A percentile compares a stretch with the other conserved stretches of the same genome.
Evolutionary conservation across 2,329 filamentous ascomycete genomes (phyloP).

Genomic region (Ilyonectria destructans): DNA sequence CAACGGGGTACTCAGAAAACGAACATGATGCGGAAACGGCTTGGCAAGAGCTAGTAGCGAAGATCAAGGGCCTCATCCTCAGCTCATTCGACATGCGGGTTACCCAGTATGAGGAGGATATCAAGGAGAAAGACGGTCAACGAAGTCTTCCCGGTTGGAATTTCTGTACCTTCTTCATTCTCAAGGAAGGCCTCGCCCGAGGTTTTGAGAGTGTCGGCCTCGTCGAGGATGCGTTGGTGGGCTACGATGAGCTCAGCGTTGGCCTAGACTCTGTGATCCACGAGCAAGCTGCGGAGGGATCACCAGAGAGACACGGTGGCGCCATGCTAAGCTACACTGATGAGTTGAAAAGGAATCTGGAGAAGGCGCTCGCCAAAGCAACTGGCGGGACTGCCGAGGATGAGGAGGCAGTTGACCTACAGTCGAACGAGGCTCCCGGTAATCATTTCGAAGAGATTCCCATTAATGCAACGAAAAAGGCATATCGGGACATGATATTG

Average conservation of each 20-base stretch:
- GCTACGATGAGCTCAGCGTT: constrained; percentile 93
- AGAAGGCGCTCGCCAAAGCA: constrained; percentile 64
- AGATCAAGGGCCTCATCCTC: constrained; percentile 90
- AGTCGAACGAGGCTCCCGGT: constrained; percentile 58
- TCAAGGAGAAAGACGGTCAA: constrained; percentile 93
- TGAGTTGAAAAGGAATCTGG: constrained; percentile 76
- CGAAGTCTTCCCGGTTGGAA: constrained; percentile 95
- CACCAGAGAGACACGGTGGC: constrained; percentile 78
- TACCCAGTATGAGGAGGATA: constrained; percentile 96
- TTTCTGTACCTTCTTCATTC: constrained; percentile 98
- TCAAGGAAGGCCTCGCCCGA: constrained; percentile 94
- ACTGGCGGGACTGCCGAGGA: constrained; percentile 53
- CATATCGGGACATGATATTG: constrained; percentile 92
- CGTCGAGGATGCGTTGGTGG: constrained; percentile 93
- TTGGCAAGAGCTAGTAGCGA: constrained; percentile 87
- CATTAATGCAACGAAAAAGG: constrained; percentile 78
- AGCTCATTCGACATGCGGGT: constrained; percentile 93
- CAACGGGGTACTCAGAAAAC: constrained; percentile 78
- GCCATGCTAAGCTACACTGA: constrained; percentile 82
- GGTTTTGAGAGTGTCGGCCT: constrained; percentile 97
- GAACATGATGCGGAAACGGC: constrained; percentile 85
- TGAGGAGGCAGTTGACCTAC: constrained; percentile 66
- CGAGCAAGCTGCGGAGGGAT: constrained; percentile 76
- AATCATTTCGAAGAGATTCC: constrained; percentile 71
- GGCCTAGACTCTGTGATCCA: constrained; percentile 88